Base-by-base conservation (phyloP, 2,329 filamentous ascomycete genomes). In the Parafenestella ontariensis region DNA sequence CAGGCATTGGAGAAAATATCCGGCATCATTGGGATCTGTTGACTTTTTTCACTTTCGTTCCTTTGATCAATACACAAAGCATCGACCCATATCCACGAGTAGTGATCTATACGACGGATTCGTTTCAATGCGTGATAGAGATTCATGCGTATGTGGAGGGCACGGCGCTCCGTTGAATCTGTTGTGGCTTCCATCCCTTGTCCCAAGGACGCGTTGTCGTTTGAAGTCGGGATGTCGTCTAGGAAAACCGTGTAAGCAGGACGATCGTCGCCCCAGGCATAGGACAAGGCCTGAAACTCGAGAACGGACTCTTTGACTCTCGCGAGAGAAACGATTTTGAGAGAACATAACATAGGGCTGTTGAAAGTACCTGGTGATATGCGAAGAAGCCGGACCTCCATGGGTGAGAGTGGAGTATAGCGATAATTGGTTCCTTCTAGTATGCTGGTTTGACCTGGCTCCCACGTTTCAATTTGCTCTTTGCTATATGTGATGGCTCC, bases 181-280 rank as follows among this genome's bases (percentile, higher is more conserved):
- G 10, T 28, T 10, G 26, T 28, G 10, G 5, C 26, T 28, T 28
- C 26, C 10, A 28, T 28, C n/a, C n/a, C n/a, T n/a, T n/a, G n/a
- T n/a, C n/a, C 26, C 26, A 5, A 28, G 26, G 26, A 5, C 26
- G 26, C n/a, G 26, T 10, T 10, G 5, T 28, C 26, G 10, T 28
- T 28, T 28, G 26, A 28, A 5, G 5, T 28, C 26, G 26, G 10
- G 26, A 28, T 28, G 10, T 28, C 56, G 45, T 5, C 52, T 28
- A 17, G 29, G 6, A 26, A 52, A 49, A 31, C 29, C 40, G 3
- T 36, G 40, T n/a, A 40, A 6, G 55, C 53, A 0, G 58, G 29
- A 26, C 11, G 3, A 43, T 15, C 41, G 26, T 69, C 59, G 1
- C 71, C 71, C 71, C 71, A 72, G 1, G 65, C 60, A 51, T 74